Conservation (phyloP, 257 asterid genomes). For the Solanum sitiens region DNA sequence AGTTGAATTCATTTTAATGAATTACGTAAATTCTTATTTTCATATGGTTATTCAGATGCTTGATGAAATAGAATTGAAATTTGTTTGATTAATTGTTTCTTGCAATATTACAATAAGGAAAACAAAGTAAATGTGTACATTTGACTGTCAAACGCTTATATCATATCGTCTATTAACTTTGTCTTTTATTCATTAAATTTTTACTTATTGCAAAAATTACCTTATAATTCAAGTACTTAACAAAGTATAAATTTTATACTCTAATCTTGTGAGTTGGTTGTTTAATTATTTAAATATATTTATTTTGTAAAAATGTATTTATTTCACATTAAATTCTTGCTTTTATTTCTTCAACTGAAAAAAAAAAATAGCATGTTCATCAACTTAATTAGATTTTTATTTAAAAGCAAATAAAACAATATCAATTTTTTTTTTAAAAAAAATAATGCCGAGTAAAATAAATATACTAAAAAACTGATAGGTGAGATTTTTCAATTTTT, state of each 20-base stretch:
- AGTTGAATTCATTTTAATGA: not conserved
- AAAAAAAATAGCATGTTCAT: too few relatives aligned
- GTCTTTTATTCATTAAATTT: too few relatives aligned
- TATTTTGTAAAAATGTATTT: too few relatives aligned
- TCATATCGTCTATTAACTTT: not conserved
- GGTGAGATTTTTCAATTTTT: not conserved
- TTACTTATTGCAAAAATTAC: not conserved
- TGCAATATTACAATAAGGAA: not conserved
- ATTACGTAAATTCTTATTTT: not conserved
- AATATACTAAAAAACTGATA: too few relatives aligned
- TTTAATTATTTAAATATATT: too few relatives aligned
- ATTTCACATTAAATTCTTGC: not conserved
- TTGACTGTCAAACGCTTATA: not conserved
- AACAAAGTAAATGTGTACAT: too few relatives aligned
- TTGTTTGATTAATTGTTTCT: not conserved
- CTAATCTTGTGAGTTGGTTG: not conserved
- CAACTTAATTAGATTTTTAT: too few relatives aligned
- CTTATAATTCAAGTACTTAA: too few relatives aligned
- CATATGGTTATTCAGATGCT: not conserved
- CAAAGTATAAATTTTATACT: too few relatives aligned
- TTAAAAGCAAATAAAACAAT: too few relatives aligned
- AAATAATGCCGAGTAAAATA: not conserved
- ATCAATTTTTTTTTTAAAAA: too few relatives aligned
- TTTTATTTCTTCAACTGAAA: not conserved
- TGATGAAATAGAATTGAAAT: not conserved